These are phyloP conservation scores for Podila epigama DNA, from an alignment of 192 early-diverging fungal genomes.

Conservation along the genomic window DNA sequence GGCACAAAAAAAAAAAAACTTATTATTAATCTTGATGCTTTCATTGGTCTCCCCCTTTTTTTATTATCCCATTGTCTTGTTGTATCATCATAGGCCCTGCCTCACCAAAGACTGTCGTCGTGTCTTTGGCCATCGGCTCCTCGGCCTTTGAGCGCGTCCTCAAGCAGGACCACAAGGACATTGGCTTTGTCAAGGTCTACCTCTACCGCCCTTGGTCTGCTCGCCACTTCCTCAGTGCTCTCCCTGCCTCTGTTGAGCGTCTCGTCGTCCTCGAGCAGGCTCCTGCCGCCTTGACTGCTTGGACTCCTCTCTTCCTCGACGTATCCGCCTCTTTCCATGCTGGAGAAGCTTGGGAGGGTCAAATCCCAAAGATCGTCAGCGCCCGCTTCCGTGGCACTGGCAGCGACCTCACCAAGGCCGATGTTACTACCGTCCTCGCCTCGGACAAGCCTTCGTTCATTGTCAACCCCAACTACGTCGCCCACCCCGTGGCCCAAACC, in stretches of 20 bases:
- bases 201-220: constrained; percentile 82
- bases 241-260: constrained; percentile 72
- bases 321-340: constrained; percentile 77
- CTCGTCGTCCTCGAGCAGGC: constrained; percentile 72
- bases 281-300: constrained; percentile 64
- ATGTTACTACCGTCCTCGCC: constrained; percentile 16
- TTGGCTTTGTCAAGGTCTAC: constrained; percentile 79
- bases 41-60: no score
- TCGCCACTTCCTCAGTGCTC: constrained; percentile 54
- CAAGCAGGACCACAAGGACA: constrained; percentile 34
- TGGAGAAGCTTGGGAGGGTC: constrained; percentile 50
- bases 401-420: constrained; percentile 12
- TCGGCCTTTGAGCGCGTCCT: constrained; percentile 56
- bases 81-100: constrained; percentile 42
- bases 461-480: constrained; percentile 43
- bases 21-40: no score
- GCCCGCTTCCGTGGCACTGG: constrained; percentile 56
- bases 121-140: constrained; percentile 75
- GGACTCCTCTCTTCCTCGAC: constrained; percentile 88
- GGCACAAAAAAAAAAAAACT: not conserved
- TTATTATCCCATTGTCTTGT: constrained; percentile 15
- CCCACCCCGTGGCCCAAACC: not conserved
- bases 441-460: constrained; percentile 25
- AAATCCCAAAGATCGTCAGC: constrained; percentile 51
- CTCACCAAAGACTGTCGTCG: constrained; percentile 76